These are phyloP conservation scores for Maudiozyma serrabonitensis DNA, from an alignment of 805 yeast genomes.

Conservation along the genomic window DNA sequence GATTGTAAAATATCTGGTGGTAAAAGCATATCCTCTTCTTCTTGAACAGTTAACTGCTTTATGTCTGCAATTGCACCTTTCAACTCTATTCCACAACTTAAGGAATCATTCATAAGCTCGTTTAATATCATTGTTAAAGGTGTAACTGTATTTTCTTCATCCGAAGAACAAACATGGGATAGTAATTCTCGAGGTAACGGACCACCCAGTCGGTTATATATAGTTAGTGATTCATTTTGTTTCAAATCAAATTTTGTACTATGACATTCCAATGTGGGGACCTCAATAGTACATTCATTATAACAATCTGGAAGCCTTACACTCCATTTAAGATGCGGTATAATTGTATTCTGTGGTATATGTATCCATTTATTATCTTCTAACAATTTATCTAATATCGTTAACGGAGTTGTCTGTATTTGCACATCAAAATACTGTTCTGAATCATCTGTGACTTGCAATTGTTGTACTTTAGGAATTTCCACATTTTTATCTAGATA, in stretches of 20 bases:
- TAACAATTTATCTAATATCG: not conserved
- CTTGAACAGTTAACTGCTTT: not conserved
- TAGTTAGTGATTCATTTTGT: not conserved
- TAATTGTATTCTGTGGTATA: conserved; percentile 8
- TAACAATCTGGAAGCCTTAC: conserved; percentile 31
- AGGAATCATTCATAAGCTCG: conserved; percentile 15
- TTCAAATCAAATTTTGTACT: conserved; percentile 7
- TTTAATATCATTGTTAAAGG: conserved; percentile 25
- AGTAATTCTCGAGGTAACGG: conserved; percentile 20
- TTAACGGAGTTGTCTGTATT: not conserved
- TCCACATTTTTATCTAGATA: not conserved
- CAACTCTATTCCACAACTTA: conserved; percentile 12
- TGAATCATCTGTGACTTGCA: conserved; percentile 19
- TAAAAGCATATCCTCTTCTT: conserved; percentile 5
- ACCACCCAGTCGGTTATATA: conserved; percentile 14
- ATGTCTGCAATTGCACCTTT: conserved; percentile 7
- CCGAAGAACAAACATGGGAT: conserved; percentile 23
- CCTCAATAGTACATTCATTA: conserved; percentile 18
- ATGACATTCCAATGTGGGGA: conserved; percentile 19
- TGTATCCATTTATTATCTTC: conserved; percentile 8
- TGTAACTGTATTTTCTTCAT: conserved; percentile 25
- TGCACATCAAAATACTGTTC: conserved; percentile 20
- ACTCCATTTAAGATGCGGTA: conserved; percentile 33
- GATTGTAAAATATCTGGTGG: conserved; percentile 11
- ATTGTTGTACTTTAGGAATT: not conserved